Percentiles rank a stretch among this genome's conserved stretches.
These are phyloP conservation scores for Phytophthora nicotianae DNA, from an alignment of 352 stramenopile species.

Conservation along the genomic window DNA sequence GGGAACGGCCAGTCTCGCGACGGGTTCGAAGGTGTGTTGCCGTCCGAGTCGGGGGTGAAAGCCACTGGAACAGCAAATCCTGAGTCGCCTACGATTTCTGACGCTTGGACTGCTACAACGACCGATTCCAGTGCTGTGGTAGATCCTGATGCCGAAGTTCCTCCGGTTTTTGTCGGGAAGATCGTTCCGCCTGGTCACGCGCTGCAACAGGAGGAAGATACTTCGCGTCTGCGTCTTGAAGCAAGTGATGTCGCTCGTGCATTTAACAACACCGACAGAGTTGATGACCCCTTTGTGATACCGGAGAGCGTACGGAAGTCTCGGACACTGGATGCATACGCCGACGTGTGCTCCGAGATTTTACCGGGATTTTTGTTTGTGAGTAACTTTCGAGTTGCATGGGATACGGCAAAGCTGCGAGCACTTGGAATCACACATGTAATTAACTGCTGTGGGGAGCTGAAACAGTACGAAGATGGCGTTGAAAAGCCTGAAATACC, in stretches of 20 bases:
- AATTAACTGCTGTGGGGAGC: constrained; percentile 61
- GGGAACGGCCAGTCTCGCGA: constrained; percentile 38
- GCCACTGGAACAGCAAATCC: constrained; percentile 9
- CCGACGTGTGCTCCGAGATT: constrained; percentile 65
- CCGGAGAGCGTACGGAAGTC: constrained; percentile 74
- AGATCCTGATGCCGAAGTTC: constrained; percentile 2
- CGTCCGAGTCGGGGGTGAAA: constrained; percentile 19
- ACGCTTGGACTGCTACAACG: constrained; percentile 19
- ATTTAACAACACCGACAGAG: constrained; percentile 8
- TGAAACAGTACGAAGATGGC: constrained; percentile 22
- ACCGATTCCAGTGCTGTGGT: neutral
- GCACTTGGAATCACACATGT: constrained; percentile 58
- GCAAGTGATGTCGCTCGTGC: constrained; percentile 12
- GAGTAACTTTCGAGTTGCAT: constrained; percentile 55
- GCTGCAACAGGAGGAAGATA: constrained; percentile 22
- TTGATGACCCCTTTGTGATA: constrained; percentile 35
- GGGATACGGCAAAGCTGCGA: constrained; percentile 28
- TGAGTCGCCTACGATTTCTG: constrained; percentile 16
- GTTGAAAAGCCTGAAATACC: constrained; percentile 2
- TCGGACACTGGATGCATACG: constrained; percentile 40
- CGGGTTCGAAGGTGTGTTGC: constrained; percentile 40
- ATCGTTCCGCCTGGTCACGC: constrained; percentile 29
- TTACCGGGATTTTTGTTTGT: constrained; percentile 59
- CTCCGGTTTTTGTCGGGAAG: constrained; percentile 9
- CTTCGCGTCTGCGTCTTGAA: constrained; percentile 9